These are phyloP conservation scores for Fistulifera pelliculosa DNA, from an alignment of 108 stramenopile species.

Conservation along the genomic window DNA sequence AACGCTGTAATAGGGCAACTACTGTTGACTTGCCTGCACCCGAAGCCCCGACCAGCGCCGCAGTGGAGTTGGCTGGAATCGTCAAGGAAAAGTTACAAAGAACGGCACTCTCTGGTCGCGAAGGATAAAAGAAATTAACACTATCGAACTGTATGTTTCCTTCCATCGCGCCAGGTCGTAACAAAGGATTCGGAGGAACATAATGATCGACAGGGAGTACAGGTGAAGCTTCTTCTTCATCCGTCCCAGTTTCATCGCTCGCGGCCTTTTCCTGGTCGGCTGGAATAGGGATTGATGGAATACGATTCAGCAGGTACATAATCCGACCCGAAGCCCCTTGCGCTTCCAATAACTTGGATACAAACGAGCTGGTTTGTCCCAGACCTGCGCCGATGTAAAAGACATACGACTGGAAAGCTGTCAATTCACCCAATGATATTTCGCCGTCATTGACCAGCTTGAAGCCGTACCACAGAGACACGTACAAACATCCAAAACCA, in stretches of 20 bases:
- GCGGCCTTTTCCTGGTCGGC: background rate
- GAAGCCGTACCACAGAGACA: slow-evolving; percentile 69
- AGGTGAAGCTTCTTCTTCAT: background rate
- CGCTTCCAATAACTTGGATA: slow-evolving; percentile 43
- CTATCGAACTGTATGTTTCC: slow-evolving; percentile 44
- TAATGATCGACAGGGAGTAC: background rate
- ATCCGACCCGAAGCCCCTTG: slow-evolving; percentile 53
- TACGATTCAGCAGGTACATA: slow-evolving; percentile 56
- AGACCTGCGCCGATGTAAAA: slow-evolving; percentile 49
- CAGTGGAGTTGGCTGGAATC: slow-evolving; percentile 35
- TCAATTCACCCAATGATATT: slow-evolving; percentile 52
- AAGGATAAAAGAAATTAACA: slow-evolving; percentile 83
- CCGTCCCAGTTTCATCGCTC: background rate
- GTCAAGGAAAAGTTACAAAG: slow-evolving; percentile 36
- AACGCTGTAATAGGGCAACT: slow-evolving; percentile 67
- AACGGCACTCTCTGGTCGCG: slow-evolving; percentile 51
- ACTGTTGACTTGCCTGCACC: slow-evolving; percentile 80
- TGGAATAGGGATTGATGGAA: slow-evolving; percentile 41
- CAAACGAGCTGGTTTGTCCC: slow-evolving; percentile 22
- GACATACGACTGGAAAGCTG: slow-evolving; percentile 68
- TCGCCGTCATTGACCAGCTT: slow-evolving; percentile 48
- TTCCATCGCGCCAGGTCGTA: slow-evolving; percentile 12
- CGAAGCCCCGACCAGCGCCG: slow-evolving; percentile 69
- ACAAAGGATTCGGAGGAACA: background rate
- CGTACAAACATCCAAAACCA: slow-evolving; percentile 35